These are phyloP conservation scores for Trametes pubescens DNA, from an alignment of 1,284 basidiomycete species.

Conservation along the genomic window DNA sequence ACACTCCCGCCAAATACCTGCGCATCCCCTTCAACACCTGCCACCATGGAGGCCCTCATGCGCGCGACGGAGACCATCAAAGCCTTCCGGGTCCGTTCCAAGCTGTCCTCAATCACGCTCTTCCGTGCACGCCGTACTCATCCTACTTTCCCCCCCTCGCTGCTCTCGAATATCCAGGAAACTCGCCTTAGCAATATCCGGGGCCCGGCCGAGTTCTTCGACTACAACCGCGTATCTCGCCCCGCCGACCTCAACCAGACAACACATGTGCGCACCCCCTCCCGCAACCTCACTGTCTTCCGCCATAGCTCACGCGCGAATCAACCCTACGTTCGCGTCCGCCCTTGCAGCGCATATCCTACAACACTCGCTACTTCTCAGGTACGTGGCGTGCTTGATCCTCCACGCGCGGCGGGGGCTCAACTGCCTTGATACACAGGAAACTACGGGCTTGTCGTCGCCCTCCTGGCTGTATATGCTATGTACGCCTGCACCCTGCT, in stretches of 20 bases:
- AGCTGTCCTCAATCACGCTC: not conserved
- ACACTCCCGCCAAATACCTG: conserved; percentile 17
- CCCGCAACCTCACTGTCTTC: not conserved
- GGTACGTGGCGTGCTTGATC: conserved; percentile 48
- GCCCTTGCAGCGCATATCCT: conserved; percentile 80
- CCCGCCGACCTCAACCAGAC: conserved; percentile 79
- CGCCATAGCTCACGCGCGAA: conserved; percentile 12
- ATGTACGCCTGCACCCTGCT: conserved; percentile 61
- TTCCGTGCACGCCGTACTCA: conserved; percentile 15
- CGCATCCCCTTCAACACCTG: not conserved
- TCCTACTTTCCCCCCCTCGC: conserved; percentile 1
- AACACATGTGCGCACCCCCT: conserved; percentile 60
- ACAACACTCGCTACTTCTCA: conserved; percentile 95
- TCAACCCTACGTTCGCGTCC: not conserved
- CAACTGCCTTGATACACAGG: conserved; percentile 50
- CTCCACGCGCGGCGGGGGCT: not conserved
- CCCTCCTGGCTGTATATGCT: conserved; percentile 87
- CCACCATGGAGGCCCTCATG: conserved; percentile 64
- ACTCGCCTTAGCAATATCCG: conserved; percentile 86
- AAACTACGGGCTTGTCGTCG: conserved; percentile 90
- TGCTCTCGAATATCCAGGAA: conserved; percentile 58
- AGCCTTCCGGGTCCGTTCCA: conserved; percentile 67
- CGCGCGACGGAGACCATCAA: conserved; percentile 75
- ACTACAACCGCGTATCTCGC: conserved; percentile 86
- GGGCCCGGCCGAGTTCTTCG: conserved; percentile 86